Percentiles rank a stretch among this genome's conserved stretches.
Conservation (phyloP, 1,139 yeast genomes). For the Diutina sp. region DNA sequence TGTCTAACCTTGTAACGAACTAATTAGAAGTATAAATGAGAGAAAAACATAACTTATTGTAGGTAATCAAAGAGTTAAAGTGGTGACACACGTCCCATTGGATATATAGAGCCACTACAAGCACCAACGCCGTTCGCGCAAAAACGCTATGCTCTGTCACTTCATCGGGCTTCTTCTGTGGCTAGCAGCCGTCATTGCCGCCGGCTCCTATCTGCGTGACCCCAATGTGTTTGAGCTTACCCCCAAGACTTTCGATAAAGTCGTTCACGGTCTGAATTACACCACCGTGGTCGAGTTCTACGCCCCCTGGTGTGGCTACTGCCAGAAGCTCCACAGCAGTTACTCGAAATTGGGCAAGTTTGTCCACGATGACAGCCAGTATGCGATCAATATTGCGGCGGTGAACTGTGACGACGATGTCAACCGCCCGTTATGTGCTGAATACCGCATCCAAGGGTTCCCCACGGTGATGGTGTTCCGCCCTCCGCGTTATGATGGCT, state of each 20-base stretch:
- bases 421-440: conserved; percentile 61
- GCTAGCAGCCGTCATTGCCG: conserved; percentile 2
- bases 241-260: conserved; percentile 46
- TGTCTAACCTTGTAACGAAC: neutral
- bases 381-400: conserved; percentile 62
- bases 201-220: conserved; percentile 24
- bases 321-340: conserved; percentile 44
- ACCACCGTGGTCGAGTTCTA: conserved; percentile 82
- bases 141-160: neutral
- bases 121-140: neutral
- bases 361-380: conserved; percentile 34
- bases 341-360: conserved; percentile 52
- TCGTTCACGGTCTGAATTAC: conserved; percentile 56
- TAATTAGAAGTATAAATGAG: neutral
- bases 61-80: no score
- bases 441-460: conserved; percentile 56
- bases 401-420: conserved; percentile 69
- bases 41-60: no score
- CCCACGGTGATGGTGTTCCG: conserved; percentile 76
- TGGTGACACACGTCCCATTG: neutral
- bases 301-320: conserved; percentile 96
- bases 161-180: neutral
- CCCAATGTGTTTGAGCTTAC: conserved; percentile 45
- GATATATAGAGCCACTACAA: no score
- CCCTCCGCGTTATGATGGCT: conserved; percentile 50